phyloP scores from a whole-genome alignment of 225 moss, liverwort and hornwort genomes.

The Lunularia cruciata region DNA sequence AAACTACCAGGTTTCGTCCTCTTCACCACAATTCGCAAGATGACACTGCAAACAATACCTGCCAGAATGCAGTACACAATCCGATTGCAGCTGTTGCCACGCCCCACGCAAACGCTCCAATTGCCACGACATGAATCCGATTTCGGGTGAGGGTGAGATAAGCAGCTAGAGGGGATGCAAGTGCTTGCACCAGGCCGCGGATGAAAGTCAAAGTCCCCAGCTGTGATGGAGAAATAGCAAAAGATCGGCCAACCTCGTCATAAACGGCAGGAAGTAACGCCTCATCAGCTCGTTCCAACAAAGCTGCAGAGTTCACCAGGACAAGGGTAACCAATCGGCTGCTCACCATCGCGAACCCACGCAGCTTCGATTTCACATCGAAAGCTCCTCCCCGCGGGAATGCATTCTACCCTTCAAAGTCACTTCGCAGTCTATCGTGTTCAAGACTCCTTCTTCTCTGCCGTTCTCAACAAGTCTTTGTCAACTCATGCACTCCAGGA shows the following conservation, averaged over 20 bases:
- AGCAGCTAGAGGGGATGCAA: constrained; percentile 63
- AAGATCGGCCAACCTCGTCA: constrained; percentile 50
- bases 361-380: neutral
- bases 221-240: constrained; percentile 55
- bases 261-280: constrained; percentile 66
- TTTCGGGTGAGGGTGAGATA: constrained; percentile 53
- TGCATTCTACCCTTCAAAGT: too few species aligned
- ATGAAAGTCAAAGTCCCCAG: constrained; percentile 62
- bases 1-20: too few species aligned
- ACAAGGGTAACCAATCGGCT: constrained; percentile 25
- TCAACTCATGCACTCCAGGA: too few species aligned
- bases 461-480: too few species aligned
- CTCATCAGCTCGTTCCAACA: constrained; percentile 70
- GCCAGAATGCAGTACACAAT: constrained; percentile 60
- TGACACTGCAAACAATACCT: constrained; percentile 36
- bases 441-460: too few species aligned
- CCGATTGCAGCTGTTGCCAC: constrained; percentile 63
- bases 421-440: too few species aligned
- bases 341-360: constrained; percentile 1
- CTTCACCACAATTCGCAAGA: neutral
- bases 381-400: too few species aligned
- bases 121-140: constrained; percentile 50
- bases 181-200: constrained; percentile 54
- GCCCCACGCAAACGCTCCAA: constrained; percentile 58
- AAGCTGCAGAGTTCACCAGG: constrained; percentile 60